Conservation (phyloP, 768 basidiomycete genomes). For the Udeniomyces megalosporus region DNA sequence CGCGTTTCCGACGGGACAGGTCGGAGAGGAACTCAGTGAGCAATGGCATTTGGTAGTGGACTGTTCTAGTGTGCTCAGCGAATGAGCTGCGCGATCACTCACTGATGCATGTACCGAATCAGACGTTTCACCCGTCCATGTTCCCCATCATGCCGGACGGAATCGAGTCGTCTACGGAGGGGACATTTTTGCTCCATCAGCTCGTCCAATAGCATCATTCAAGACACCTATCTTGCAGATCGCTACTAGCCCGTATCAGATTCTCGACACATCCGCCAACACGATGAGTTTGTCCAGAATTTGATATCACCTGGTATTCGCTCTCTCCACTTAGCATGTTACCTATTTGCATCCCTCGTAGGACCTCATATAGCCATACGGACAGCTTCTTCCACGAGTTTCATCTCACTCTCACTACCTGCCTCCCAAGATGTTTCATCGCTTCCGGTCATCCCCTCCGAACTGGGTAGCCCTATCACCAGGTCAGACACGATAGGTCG, state of each 20-base stretch:
- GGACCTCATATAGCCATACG: slow-evolving; percentile 5
- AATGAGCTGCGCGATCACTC: background rate
- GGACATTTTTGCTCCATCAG: slow-evolving; percentile 1
- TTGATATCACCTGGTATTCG: background rate
- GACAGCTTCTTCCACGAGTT: background rate
- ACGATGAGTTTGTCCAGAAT: background rate
- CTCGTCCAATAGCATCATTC: background rate
- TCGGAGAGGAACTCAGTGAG: slow-evolving; percentile 11
- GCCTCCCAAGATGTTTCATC: background rate
- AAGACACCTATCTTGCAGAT: slow-evolving; percentile 11
- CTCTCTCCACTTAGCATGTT: background rate
- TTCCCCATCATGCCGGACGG: background rate
- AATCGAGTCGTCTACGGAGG: background rate
- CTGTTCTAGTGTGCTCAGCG: no score
- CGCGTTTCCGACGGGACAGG: background rate
- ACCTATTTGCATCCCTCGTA: background rate
- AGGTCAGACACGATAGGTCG: background rate
- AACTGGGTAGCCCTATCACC: background rate
- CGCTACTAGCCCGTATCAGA: background rate
- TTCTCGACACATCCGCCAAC: background rate
- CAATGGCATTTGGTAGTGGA: background rate
- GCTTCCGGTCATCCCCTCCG: background rate
- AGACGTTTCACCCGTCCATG: slow-evolving; percentile 10
- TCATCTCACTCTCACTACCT: background rate
- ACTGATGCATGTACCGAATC: no score